Base-by-base conservation (phyloP, 2,329 filamentous ascomycete genomes). In the Aspergillus candidus region DNA sequence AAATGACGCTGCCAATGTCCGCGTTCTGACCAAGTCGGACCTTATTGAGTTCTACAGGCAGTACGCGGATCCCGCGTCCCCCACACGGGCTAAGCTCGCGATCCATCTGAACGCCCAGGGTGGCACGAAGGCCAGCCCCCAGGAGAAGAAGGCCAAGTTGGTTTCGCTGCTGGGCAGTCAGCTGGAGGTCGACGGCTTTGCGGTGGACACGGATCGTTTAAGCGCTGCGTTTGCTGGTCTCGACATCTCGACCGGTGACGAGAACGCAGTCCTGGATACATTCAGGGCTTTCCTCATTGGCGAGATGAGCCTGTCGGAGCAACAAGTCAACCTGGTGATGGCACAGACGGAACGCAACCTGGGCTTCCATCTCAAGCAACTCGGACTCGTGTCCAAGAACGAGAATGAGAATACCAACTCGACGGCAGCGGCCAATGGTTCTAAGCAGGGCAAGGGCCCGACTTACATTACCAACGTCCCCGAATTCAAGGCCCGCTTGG, bases 101-200 rank as follows among this genome's bases (percentile, higher is more conserved):
- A 80, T 96, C 12, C 86, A 97, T 60, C 73, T 97, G 17, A 78
- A 84, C 43, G 91, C 91, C 0, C 86, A 91, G 59, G 76, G 78
- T 3, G 73, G 75, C 22, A 71, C 73, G 18, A 66, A 68, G 4
- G 61, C 59, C 30, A 54, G 55, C 18, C 38, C 67, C 6, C 56
- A 65, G 1, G 70, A 77, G 41, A 70, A 74, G 56, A 72, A 71
- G 37, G 50, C 65, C 50, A 64, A 68, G 49, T 57, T 78, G 10
- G 48, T 71, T 4, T 61, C 65, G 11, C 56, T 71, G 11, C 50
- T 79, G 6, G 49, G 60, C 11, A 68, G 74, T 44, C 70, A 77
- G 41, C 62, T 82, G 11, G 62, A 61, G 17, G 63, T 71, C 29
- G 68, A 74, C 32, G 73, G 72, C 10, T 65, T 79, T 33, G 54